Evolutionary conservation across 2,329 filamentous ascomycete genomes (phyloP).

Genomic region (Alternaria arborescens): DNA sequence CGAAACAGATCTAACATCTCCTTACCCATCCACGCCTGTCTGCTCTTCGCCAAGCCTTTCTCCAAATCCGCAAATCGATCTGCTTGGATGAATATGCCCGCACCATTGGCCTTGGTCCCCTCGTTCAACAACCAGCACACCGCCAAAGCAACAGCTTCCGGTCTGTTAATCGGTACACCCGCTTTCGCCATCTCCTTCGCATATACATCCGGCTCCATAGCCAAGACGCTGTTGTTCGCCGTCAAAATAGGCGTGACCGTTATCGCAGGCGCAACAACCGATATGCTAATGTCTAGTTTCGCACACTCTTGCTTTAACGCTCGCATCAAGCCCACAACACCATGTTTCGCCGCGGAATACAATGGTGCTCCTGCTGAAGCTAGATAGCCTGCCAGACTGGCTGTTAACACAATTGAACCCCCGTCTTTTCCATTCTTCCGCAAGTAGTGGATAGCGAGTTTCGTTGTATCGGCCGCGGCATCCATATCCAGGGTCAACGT

Average conservation of each 20-base stretch:
- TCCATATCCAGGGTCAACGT: conserved; percentile 58
- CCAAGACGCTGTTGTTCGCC: conserved; percentile 41
- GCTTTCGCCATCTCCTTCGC: conserved; percentile 54
- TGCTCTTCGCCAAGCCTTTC: conserved; percentile 55
- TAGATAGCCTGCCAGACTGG: conserved; percentile 60
- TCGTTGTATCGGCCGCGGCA: conserved; percentile 57
- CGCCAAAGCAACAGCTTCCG: conserved; percentile 55
- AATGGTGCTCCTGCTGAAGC: conserved; percentile 58
- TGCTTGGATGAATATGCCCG: conserved; percentile 57
- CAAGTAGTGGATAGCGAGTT: conserved; percentile 59
- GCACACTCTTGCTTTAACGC: conserved; percentile 60
- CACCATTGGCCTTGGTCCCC: conserved; percentile 56
- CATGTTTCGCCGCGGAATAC: conserved; percentile 62
- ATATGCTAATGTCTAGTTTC: conserved; percentile 56
- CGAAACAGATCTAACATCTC: conserved; percentile 61
- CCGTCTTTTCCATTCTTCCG: conserved; percentile 51
- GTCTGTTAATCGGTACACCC: conserved; percentile 59
- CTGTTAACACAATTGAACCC: conserved; percentile 59
- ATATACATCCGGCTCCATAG: conserved; percentile 48
- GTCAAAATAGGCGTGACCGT: conserved; percentile 58
- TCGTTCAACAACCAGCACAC: conserved; percentile 58
- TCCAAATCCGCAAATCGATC: conserved; percentile 57
- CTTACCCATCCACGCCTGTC: conserved; percentile 59
- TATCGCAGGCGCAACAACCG: conserved; percentile 60
- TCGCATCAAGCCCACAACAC: conserved; percentile 60